Evolutionary conservation across 176 grass and related monocot species (phyloP).

Genomic region (Bolboschoenus planiculmis): DNA sequence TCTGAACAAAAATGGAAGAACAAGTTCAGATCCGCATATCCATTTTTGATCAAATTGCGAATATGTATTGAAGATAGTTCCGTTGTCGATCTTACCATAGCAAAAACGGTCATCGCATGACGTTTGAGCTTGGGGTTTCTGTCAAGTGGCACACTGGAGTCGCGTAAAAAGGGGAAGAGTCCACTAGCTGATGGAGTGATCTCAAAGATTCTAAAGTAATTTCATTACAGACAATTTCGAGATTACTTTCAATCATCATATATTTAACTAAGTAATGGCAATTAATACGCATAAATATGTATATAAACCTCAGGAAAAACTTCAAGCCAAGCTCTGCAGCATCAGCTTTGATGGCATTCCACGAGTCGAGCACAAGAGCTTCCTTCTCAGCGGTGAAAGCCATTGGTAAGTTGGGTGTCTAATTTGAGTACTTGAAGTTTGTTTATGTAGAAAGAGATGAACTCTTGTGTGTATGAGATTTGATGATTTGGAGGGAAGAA

Average conservation of each 20-base stretch:
- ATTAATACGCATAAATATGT: background rate
- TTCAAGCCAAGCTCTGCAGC: slow-evolving; percentile 24
- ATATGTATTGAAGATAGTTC: background rate
- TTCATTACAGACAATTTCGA: background rate
- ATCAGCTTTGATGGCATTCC: slow-evolving; percentile 33
- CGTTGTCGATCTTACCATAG: slow-evolving; percentile 21
- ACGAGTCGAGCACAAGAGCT: slow-evolving; percentile 29
- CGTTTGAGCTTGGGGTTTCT: slow-evolving; percentile 40
- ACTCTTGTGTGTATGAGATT: slow-evolving; percentile 1
- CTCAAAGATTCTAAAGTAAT: slow-evolving; percentile 29
- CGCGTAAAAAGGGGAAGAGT: slow-evolving; percentile 32
- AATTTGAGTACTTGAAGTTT: background rate
- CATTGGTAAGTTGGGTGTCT: background rate
- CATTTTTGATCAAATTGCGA: background rate
- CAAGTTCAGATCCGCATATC: background rate
- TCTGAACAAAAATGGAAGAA: slow-evolving; percentile 15
- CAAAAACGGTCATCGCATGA: slow-evolving; percentile 30
- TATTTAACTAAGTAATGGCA: background rate
- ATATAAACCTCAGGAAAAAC: slow-evolving; percentile 35
- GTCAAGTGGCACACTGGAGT: slow-evolving; percentile 24
- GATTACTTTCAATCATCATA: background rate
- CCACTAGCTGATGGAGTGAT: slow-evolving; percentile 34
- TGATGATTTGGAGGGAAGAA: slow-evolving; percentile 20
- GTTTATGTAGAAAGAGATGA: background rate
- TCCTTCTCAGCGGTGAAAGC: slow-evolving; percentile 31